Evolutionary conservation across 2,329 filamentous ascomycete genomes (phyloP).

Genomic region (Trichoderma sp.): DNA sequence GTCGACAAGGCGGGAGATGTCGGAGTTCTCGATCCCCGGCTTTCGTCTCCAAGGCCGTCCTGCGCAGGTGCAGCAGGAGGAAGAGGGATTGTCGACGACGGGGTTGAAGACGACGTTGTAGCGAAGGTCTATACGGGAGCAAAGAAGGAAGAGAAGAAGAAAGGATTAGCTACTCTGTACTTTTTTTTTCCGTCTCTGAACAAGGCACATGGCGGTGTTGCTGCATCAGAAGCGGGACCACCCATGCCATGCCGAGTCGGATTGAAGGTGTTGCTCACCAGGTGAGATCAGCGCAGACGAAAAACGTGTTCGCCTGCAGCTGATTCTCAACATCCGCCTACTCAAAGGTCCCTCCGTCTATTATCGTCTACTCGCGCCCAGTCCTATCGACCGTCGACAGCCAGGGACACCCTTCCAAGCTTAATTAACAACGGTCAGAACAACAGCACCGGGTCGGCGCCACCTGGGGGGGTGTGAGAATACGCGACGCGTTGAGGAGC

Average conservation of each 20-base stretch:
- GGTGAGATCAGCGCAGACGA: slow-evolving; percentile 67
- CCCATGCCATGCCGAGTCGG: slow-evolving; percentile 15
- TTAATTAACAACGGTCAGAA: neutral
- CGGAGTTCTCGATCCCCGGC: slow-evolving; percentile 44
- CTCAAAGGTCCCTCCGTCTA: slow-evolving; percentile 30
- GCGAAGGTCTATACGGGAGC: slow-evolving; percentile 41
- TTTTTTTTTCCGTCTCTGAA: neutral
- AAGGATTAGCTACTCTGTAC: slow-evolving; percentile 34
- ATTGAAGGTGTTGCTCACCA: slow-evolving; percentile 45
- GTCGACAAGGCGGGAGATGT: slow-evolving; percentile 63
- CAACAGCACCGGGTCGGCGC: slow-evolving; percentile 2
- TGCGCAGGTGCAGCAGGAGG: slow-evolving; percentile 64
- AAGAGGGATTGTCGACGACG: slow-evolving; percentile 50
- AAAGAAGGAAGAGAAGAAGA: slow-evolving; percentile 28
- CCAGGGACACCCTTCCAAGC: slow-evolving; percentile 24
- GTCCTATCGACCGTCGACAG: slow-evolving; percentile 31
- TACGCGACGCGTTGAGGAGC: slow-evolving; percentile 42
- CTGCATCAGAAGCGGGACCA: slow-evolving; percentile 23
- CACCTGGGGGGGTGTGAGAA: slow-evolving; percentile 24
- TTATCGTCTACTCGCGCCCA: slow-evolving; percentile 23
- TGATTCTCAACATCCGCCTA: slow-evolving; percentile 51
- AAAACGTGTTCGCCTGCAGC: slow-evolving; percentile 58
- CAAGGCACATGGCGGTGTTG: slow-evolving; percentile 31
- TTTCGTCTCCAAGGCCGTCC: slow-evolving; percentile 53
- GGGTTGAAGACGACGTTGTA: slow-evolving; percentile 59